Percentiles rank a stretch among this genome's conserved stretches.
phyloP scores from a whole-genome alignment of 129 eudicot species.

The Smallanthus sonchifolius region DNA sequence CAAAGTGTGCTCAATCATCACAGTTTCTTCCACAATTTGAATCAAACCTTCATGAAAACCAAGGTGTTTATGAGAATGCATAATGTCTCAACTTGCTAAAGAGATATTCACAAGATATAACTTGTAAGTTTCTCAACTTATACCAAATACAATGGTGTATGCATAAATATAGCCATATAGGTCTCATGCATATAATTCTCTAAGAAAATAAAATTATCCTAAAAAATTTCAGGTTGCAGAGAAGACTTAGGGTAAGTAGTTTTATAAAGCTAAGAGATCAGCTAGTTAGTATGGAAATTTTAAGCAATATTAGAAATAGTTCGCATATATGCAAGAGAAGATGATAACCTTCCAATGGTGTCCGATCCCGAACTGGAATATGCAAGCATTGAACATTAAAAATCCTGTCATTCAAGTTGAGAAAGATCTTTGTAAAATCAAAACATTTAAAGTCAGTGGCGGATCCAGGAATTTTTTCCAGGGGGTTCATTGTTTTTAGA shows the following conservation, averaged over 20 bases:
- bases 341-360: constrained; percentile 51
- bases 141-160: neutral
- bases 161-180: neutral
- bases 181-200: neutral
- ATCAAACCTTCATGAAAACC: constrained; percentile 44
- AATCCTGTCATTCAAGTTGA: constrained; percentile 31
- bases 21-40: constrained; percentile 51
- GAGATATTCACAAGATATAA: neutral
- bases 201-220: neutral
- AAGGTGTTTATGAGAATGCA: constrained; percentile 5
- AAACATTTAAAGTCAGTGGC: neutral
- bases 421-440: neutral
- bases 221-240: neutral
- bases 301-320: neutral
- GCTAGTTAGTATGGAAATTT: neutral
- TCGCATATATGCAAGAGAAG: neutral
- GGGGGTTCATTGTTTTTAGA: too few relatives aligned
- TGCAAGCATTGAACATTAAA: constrained; percentile 63
- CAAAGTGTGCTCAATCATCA: constrained; percentile 53
- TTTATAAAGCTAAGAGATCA: neutral
- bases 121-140: neutral
- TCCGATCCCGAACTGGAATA: constrained; percentile 58
- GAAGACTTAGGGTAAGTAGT: neutral
- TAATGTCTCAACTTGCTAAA: neutral
- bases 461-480: too few relatives aligned